Evolutionary conservation across 2,329 filamentous ascomycete genomes (phyloP).

Genomic region (Nigrospora oryzae): DNA sequence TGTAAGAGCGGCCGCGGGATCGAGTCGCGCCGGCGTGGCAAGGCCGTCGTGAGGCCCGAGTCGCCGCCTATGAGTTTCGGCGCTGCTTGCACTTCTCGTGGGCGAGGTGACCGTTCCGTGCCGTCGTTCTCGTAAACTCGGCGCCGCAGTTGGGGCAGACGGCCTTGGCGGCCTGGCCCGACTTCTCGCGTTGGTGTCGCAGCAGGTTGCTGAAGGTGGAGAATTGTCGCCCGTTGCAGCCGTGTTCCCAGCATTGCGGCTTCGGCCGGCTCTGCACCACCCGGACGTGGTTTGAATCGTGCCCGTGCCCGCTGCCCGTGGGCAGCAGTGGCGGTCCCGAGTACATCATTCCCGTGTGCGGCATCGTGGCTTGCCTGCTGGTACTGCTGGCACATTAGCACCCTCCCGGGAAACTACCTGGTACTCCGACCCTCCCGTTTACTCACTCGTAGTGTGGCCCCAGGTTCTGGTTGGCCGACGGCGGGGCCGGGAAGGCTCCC

Average conservation of each 20-base stretch:
- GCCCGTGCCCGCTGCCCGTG: constrained; percentile 21
- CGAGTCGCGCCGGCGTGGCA: too few relatives aligned
- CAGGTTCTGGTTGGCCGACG: constrained; percentile 15
- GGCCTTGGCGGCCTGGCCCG: constrained; percentile 80
- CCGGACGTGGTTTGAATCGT: constrained; percentile 46
- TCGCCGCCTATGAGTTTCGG: constrained; percentile 38
- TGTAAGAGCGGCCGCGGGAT: too few relatives aligned
- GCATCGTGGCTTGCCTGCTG: constrained; percentile 29
- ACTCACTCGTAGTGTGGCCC: constrained; percentile 31
- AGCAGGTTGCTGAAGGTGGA: constrained; percentile 94
- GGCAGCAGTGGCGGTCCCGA: constrained; percentile 27
- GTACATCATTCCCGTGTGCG: constrained; percentile 34
- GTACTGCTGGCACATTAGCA: constrained; percentile 10
- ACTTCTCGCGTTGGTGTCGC: constrained; percentile 89
- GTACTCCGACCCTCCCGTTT: neutral
- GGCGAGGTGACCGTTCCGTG: constrained; percentile 74
- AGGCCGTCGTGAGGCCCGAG: too few relatives aligned
- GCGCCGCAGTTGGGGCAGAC: constrained; percentile 86
- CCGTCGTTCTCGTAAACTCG: constrained; percentile 83
- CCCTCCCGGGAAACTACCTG: neutral
- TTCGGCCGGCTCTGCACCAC: constrained; percentile 76
- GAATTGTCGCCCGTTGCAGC: constrained; percentile 91
- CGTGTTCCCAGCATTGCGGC: constrained; percentile 94
- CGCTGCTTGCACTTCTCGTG: constrained; percentile 90
- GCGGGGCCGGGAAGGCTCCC: constrained; percentile 20